Evolutionary conservation across 176 grass and related monocot genomes (phyloP).

Genomic region (Bromus sterilis): DNA sequence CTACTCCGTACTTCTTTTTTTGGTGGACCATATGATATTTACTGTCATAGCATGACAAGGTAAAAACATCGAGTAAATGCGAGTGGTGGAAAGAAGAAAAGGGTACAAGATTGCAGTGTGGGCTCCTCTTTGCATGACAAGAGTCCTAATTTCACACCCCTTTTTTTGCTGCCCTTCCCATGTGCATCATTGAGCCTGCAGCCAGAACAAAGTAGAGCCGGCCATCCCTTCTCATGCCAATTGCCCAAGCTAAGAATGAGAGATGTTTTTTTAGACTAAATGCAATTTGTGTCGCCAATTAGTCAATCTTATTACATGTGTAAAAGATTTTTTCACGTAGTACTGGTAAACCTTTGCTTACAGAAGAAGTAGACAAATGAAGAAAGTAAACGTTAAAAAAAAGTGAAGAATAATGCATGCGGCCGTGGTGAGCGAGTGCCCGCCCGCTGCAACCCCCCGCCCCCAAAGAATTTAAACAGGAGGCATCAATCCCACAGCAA

Average conservation of each 20-base stretch:
- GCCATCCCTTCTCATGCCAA: slow-evolving; percentile 41
- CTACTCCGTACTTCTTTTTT: no score
- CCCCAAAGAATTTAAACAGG: slow-evolving; percentile 25
- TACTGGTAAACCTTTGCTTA: no score
- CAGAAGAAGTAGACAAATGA: no score
- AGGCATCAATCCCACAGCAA: slow-evolving; percentile 65
- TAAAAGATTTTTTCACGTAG: no score
- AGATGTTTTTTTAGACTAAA: no score
- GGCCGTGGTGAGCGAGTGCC: background rate
- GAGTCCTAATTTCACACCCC: slow-evolving; percentile 1
- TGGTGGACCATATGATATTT: background rate
- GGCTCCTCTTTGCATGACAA: slow-evolving; percentile 35
- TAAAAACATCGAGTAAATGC: background rate
- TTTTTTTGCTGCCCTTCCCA: slow-evolving; percentile 32
- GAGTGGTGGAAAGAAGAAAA: background rate
- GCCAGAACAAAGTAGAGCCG: slow-evolving; percentile 30
- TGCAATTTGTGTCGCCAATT: no score
- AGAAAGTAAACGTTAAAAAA: no score
- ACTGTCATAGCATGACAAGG: background rate
- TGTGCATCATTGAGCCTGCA: slow-evolving; percentile 44
- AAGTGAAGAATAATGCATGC: background rate
- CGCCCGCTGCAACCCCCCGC: slow-evolving; percentile 14
- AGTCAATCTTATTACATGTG: no score
- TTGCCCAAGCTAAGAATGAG: slow-evolving; percentile 26
- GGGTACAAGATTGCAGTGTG: slow-evolving; percentile 28